These are phyloP conservation scores for Colletotrichum scovillei DNA, from an alignment of 2,329 filamentous ascomycete genomes.

Conservation along the genomic window DNA sequence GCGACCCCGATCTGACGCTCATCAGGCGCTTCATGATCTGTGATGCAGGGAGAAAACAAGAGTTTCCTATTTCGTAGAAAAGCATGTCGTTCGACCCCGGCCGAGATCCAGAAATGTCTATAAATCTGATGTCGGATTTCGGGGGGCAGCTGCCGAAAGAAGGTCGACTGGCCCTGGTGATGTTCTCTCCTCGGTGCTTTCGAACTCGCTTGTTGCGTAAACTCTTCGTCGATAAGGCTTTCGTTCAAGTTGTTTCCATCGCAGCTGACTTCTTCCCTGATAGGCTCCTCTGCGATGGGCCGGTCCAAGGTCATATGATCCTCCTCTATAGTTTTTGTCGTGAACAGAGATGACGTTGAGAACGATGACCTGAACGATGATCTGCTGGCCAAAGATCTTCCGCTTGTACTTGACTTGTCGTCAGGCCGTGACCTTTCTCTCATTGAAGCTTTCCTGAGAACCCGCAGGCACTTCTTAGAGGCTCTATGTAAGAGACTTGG, in stretches of 20 bases:
- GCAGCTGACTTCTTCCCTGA: not conserved
- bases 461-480: not conserved
- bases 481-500: not conserved
- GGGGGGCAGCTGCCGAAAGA: conserved; percentile 26
- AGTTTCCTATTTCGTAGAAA: conserved; percentile 3
- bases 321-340: not conserved
- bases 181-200: not conserved
- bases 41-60: conserved; percentile 26
- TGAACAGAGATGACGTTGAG: not conserved
- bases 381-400: not conserved
- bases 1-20: conserved; percentile 28
- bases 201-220: not conserved
- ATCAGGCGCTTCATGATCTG: conserved; percentile 30
- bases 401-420: not conserved
- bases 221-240: not conserved
- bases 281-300: not conserved
- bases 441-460: not conserved
- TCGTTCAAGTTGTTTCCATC: not conserved
- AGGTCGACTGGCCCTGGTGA: conserved; percentile 13
- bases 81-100: conserved; percentile 26
- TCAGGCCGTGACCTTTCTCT: not conserved
- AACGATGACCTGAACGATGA: conserved; percentile 4
- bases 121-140: conserved; percentile 36
- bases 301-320: not conserved
- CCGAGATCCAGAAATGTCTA: conserved; percentile 14